Percentiles rank a stretch among this genome's conserved stretches.
phyloP scores from a whole-genome alignment of 257 asterid species.

The Nicotiana sylvestris region DNA sequence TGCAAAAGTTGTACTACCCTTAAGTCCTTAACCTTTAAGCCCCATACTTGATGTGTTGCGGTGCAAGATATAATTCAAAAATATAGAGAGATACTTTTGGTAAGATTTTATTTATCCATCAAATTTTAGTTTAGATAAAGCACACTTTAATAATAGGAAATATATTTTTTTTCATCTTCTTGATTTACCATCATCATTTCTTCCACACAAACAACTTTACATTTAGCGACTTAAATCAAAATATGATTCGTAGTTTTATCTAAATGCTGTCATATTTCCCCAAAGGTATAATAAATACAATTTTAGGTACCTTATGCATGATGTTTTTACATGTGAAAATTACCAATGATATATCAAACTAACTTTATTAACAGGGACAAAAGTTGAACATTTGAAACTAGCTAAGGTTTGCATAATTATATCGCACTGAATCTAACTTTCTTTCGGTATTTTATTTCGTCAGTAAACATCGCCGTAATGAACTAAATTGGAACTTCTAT shows the following conservation, averaged over 20 bases:
- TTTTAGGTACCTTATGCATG: not conserved
- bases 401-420: too few species aligned
- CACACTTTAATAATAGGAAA: not conserved
- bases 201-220: not conserved
- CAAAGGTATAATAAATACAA: not conserved
- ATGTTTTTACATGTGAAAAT: not conserved
- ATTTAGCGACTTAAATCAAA: not conserved
- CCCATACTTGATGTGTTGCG: too few species aligned
- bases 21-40: too few species aligned
- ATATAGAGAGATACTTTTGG: not conserved
- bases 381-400: too few species aligned
- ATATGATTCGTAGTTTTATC: not conserved
- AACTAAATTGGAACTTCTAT: too few species aligned
- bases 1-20: too few species aligned
- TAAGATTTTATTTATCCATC: not conserved
- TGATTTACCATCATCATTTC: not conserved
- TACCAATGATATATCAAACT: too few species aligned
- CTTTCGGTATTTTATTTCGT: too few species aligned
- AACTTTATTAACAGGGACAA: too few species aligned
- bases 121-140: not conserved
- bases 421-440: too few species aligned
- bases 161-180: not conserved
- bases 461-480: too few species aligned
- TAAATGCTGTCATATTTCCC: not conserved
- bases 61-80: not conserved